These are phyloP conservation scores for Clarireedia sp. DNA, from an alignment of 2,329 filamentous ascomycete species.

Conservation along the genomic window DNA sequence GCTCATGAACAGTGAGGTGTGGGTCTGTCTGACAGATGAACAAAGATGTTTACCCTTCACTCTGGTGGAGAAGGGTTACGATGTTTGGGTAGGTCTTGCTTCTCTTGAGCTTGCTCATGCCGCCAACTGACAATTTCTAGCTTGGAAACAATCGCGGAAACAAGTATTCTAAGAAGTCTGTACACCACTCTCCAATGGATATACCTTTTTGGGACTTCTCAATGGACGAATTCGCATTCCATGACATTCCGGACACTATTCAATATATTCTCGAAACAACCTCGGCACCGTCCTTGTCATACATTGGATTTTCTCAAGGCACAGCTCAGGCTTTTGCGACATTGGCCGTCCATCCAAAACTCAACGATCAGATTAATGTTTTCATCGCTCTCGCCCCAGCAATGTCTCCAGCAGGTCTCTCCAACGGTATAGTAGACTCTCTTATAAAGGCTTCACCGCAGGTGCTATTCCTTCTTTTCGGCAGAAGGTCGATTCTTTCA, in stretches of 20 bases:
- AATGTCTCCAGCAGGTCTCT: constrained; percentile 88
- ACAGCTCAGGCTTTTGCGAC: constrained; percentile 95
- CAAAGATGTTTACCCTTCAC: constrained; percentile 82
- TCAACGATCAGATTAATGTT: constrained; percentile 90
- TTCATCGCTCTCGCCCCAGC: constrained; percentile 94
- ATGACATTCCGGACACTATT: constrained; percentile 95
- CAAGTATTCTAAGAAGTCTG: constrained; percentile 96
- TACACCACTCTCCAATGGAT: constrained; percentile 65
- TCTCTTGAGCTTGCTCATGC: background rate
- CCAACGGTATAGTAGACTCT: constrained; percentile 84
- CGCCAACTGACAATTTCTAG: constrained; percentile 35
- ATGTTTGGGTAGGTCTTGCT: constrained; percentile 71
- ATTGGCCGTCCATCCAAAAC: constrained; percentile 79
- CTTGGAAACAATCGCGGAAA: constrained; percentile 96
- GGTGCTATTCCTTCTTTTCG: constrained; percentile 87
- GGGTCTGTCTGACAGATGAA: constrained; percentile 85
- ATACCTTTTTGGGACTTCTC: constrained; percentile 92
- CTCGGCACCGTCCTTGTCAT: constrained; percentile 74
- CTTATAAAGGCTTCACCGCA: constrained; percentile 90
- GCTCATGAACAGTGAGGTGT: constrained; percentile 98
- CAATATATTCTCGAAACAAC: constrained; percentile 84
- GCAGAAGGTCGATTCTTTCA: constrained; percentile 80
- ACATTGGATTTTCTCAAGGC: constrained; percentile 95
- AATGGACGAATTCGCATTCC: constrained; percentile 95
- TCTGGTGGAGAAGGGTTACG: constrained; percentile 83